A percentile compares a stretch with the other conserved stretches of the same genome.
phyloP scores from a whole-genome alignment of 768 basidiomycete species.

The Lactifluus subvellereus region DNA sequence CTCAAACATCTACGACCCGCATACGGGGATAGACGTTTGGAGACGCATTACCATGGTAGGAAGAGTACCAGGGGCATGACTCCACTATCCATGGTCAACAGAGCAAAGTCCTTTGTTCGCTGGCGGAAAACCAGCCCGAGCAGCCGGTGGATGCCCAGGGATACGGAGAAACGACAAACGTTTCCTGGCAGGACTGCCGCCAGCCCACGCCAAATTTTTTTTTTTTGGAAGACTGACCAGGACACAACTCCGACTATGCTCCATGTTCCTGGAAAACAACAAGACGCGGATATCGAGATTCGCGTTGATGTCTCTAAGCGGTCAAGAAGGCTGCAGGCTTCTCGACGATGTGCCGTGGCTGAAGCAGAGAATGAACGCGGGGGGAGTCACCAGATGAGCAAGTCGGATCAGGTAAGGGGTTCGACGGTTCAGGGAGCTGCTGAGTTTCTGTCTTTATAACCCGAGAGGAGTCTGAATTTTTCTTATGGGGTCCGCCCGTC shows the following conservation, averaged over 20 bases:
- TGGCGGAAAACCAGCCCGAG: not conserved
- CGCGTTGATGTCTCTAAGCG: not conserved
- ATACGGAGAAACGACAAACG: not conserved
- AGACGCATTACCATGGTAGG: conserved; percentile 30
- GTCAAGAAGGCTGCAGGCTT: not conserved
- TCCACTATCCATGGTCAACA: not conserved
- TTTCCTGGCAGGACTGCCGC: not conserved
- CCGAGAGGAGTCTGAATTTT: conserved; percentile 18
- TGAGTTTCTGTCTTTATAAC: conserved; percentile 19
- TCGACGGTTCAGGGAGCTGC: conserved; percentile 11
- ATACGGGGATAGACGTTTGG: conserved; percentile 11
- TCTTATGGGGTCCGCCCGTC: not conserved
- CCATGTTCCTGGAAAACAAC: not conserved
- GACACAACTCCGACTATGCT: not conserved
- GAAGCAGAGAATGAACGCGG: not conserved
- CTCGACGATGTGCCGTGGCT: not conserved
- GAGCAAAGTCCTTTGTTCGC: not conserved
- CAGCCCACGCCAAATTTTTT: not conserved
- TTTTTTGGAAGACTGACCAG: not conserved
- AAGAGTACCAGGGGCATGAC: conserved; percentile 28
- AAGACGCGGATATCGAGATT: not conserved
- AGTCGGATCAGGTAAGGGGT: conserved; percentile 13
- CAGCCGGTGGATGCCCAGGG: not conserved
- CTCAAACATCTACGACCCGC: conserved; percentile 22
- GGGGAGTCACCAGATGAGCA: not conserved